These are phyloP conservation scores for Thielaviopsis cerberus DNA, from an alignment of 2,329 filamentous ascomycete genomes.

Conservation along the genomic window DNA sequence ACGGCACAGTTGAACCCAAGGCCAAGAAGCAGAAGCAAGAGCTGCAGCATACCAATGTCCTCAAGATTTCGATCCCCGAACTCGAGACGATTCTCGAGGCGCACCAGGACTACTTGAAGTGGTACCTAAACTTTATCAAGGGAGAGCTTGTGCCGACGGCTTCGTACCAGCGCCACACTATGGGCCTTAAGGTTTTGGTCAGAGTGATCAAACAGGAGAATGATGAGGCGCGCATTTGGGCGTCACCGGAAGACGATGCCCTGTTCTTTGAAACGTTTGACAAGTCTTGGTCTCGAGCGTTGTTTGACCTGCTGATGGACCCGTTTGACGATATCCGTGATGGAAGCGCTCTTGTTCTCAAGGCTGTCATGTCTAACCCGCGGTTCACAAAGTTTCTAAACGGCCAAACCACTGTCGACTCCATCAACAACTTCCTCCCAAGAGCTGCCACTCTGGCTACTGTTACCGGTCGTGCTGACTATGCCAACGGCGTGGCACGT, in stretches of 20 bases:
- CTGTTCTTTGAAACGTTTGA: slow-evolving; percentile 27
- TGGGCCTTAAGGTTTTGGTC: slow-evolving; percentile 51
- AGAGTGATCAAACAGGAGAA: slow-evolving; percentile 51
- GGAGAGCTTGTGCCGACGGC: slow-evolving; percentile 60
- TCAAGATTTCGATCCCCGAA: slow-evolving; percentile 22
- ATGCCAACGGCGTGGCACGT: slow-evolving; percentile 77
- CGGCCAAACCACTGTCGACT: slow-evolving; percentile 10
- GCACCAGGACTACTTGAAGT: slow-evolving; percentile 48
- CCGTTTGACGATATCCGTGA: slow-evolving; percentile 83
- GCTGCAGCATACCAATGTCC: slow-evolving; percentile 23
- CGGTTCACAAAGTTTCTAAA: slow-evolving; percentile 16
- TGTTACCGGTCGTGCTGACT: slow-evolving; percentile 66
- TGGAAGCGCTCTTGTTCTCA: slow-evolving; percentile 31
- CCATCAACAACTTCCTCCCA: slow-evolving; percentile 29
- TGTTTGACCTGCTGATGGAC: slow-evolving; percentile 68
- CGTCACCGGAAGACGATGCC: slow-evolving; percentile 22
- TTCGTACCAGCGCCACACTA: slow-evolving; percentile 79
- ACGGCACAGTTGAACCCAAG: slow-evolving; percentile 3
- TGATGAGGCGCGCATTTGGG: slow-evolving; percentile 29
- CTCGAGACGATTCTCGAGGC: slow-evolving; percentile 24
- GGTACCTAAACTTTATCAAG: slow-evolving; percentile 56
- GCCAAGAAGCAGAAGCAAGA: slow-evolving; percentile 16
- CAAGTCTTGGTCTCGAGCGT: slow-evolving; percentile 35
- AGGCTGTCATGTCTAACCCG: slow-evolving; percentile 26
- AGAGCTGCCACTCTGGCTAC: slow-evolving; percentile 41